phyloP scores from a whole-genome alignment of 345 rosid genomes.

The Arabis alpina region DNA sequence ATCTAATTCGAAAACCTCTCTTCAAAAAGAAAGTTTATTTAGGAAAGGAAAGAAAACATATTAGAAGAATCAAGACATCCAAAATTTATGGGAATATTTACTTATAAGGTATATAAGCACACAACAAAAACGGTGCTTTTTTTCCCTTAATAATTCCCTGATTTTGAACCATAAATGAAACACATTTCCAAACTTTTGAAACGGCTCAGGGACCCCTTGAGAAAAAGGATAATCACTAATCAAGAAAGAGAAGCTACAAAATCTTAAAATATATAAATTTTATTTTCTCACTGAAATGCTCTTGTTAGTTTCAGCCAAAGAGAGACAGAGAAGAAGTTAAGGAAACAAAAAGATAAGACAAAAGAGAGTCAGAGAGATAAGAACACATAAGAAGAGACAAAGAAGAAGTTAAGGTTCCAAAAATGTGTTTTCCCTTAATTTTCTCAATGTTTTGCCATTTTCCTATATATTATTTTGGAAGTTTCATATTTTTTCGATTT shows the following conservation, averaged over 20 bases:
- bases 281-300: background rate
- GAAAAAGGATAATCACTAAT: too few relatives aligned
- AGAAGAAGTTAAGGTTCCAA: constrained; percentile 5
- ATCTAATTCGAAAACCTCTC: background rate
- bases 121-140: background rate
- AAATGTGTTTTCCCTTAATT: background rate
- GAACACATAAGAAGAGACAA: background rate
- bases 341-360: too few relatives aligned
- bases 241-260: constrained; percentile 58
- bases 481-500: background rate
- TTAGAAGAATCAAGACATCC: background rate
- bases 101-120: background rate
- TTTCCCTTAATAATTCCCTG: background rate
- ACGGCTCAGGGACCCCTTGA: constrained; percentile 7
- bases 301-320: constrained; percentile 41
- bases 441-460: background rate
- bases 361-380: background rate
- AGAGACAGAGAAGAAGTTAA: constrained; percentile 21
- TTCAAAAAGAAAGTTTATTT: background rate
- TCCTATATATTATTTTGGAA: too few relatives aligned
- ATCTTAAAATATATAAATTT: constrained; percentile 9
- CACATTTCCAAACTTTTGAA: constrained; percentile 28
- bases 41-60: background rate
- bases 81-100: background rate
- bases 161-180: constrained; percentile 4